Conservation (phyloP, 805 yeast species). For the Naumovozyma baii region DNA sequence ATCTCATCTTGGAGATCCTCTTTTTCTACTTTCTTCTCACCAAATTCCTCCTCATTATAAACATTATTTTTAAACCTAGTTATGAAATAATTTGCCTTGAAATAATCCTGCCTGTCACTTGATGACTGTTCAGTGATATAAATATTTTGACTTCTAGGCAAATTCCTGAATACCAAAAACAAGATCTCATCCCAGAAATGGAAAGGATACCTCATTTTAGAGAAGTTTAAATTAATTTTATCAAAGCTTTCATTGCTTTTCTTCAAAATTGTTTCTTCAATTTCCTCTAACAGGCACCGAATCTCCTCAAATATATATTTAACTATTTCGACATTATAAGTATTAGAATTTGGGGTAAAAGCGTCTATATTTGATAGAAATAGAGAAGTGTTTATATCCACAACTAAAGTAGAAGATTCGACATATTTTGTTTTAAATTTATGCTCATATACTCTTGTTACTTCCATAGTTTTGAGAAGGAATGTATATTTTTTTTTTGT, state of each 20-base stretch:
- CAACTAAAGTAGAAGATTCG: neutral
- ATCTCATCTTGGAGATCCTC: too few species aligned
- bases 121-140: constrained; percentile 5
- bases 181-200: constrained; percentile 7
- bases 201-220: constrained; percentile 2
- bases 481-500: neutral
- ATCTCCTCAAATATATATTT: neutral
- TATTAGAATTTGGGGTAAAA: neutral
- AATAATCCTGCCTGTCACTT: constrained; percentile 4
- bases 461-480: constrained; percentile 2
- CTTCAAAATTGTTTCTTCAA: neutral
- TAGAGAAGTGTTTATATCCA: constrained; percentile 5
- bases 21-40: neutral
- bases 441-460: constrained; percentile 3
- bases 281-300: neutral
- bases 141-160: neutral
- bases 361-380: neutral
- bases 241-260: neutral
- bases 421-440: neutral
- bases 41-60: neutral
- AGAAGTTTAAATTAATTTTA: constrained; percentile 4
- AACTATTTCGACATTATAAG: neutral
- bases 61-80: neutral
- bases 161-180: neutral
- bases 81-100: neutral